phyloP scores from a whole-genome alignment of 1,139 yeast species.

The Diutina mesorugosa region DNA sequence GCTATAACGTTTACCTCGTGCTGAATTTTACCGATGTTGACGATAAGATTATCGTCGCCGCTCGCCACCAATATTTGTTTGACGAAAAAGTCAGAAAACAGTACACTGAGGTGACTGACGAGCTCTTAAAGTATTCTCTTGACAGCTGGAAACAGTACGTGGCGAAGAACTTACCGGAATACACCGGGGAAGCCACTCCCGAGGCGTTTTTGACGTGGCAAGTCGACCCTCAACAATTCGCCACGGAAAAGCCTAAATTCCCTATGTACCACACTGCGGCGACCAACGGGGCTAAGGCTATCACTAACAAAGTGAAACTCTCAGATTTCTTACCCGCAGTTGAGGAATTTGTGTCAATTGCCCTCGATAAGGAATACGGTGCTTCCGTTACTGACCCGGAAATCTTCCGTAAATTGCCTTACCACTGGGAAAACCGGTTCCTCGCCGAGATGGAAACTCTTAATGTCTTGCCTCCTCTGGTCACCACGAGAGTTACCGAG shows the following conservation, averaged over 20 bases:
- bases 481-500: constrained; percentile 94
- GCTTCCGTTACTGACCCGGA: constrained; percentile 71
- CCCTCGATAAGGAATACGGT: constrained; percentile 62
- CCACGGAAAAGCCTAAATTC: constrained; percentile 59
- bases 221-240: constrained; percentile 36
- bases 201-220: constrained; percentile 39
- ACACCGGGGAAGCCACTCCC: constrained; percentile 14
- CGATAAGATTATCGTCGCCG: constrained; percentile 89
- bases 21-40: constrained; percentile 98
- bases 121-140: constrained; percentile 25
- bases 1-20: constrained; percentile 73
- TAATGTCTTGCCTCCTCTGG: constrained; percentile 73
- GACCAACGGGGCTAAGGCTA: constrained; percentile 33
- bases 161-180: constrained; percentile 42
- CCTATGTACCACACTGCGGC: constrained; percentile 76
- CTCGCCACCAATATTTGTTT: constrained; percentile 78
- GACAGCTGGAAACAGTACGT: constrained; percentile 38
- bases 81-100: constrained; percentile 36
- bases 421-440: constrained; percentile 79
- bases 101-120: constrained; percentile 17
- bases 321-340: constrained; percentile 31
- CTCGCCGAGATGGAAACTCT: constrained; percentile 76
- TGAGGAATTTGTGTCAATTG: constrained; percentile 65
- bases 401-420: constrained; percentile 70
- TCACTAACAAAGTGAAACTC: constrained; percentile 11